Base-by-base conservation (phyloP, 2,329 filamentous ascomycete genomes). In the Cercospora sp. region DNA sequence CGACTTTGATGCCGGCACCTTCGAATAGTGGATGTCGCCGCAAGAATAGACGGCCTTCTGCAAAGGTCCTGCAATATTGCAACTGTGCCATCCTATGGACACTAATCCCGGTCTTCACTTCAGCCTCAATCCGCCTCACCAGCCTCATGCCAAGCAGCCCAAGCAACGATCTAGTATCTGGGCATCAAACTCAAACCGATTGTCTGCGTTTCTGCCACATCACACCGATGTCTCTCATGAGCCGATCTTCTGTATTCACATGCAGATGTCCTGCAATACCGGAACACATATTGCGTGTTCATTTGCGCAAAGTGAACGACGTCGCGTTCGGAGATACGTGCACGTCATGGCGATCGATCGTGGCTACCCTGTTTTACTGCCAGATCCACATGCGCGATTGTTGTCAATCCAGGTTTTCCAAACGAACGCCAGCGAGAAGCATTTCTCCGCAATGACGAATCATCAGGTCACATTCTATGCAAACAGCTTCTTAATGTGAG, bases 291-390 rank as follows among this genome's bases (percentile, higher is more conserved):
- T 57, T 16, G 53, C 12, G n/a, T 12, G 18, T 10, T 30, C 53
- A 30, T 31, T 28, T 57, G 53, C 53, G 23, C 26, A 57, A 57
- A 57, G 26, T 30, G 53, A 0, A 57, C 53, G 53, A 28, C 26
- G 13, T 58, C 26, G 53, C 53, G 53, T 31, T 16, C 18, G 16
- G 10, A 51, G 18, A 28, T 28, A 30, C 18, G 23, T 53, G 2
- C 26, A 53, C 53, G 53, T 58, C 53, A 58, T 58, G 53, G 23
- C 53, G 53, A 30, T 58, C 53, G 53, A 58, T 58, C 51, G 51
- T 4, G 28, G 16, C 51, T 57, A 28, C 51, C 51, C 10, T 57
- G 51, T 57, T 57, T 28, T 57, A 12, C 53, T 28, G 7, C 8
- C 13, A 8, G 53, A 28, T 58, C 53, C 53, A 58, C 53, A 13